A percentile compares a stretch with the other conserved stretches of the same genome.
These are phyloP conservation scores for Fusarium coicis DNA, from an alignment of 2,329 filamentous ascomycete genomes.

Conservation along the genomic window DNA sequence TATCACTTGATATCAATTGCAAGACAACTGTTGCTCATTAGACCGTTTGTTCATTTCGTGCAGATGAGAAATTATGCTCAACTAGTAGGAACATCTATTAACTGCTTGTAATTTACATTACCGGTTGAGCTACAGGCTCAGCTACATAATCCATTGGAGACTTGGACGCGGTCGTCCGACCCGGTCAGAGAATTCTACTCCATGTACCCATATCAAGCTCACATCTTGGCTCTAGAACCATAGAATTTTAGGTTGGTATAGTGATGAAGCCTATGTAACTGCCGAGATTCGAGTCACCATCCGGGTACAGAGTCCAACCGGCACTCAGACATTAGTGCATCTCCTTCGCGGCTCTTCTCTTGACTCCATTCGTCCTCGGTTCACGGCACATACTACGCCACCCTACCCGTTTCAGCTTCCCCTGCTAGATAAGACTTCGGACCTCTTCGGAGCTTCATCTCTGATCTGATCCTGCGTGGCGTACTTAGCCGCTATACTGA, in stretches of 20 bases:
- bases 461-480: neutral
- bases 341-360: rapidly evolving
- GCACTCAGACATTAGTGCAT: too few relatives aligned
- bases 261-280: neutral
- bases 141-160: too few relatives aligned
- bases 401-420: neutral
- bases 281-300: neutral
- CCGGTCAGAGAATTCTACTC: too few relatives aligned
- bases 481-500: neutral
- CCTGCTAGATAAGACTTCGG: neutral
- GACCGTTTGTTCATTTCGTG: too few relatives aligned
- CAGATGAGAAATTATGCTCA: too few relatives aligned
- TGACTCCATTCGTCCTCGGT: neutral
- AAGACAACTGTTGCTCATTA: neutral
- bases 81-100: too few relatives aligned
- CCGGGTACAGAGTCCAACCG: neutral
- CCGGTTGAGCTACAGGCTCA: too few relatives aligned
- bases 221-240: too few relatives aligned
- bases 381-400: neutral
- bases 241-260: neutral
- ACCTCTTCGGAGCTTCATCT: neutral
- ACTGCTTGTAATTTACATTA: too few relatives aligned
- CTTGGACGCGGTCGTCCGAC: too few relatives aligned
- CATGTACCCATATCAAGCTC: too few relatives aligned
- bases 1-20: too few relatives aligned